A percentile compares a stretch with the other conserved stretches of the same genome.
phyloP scores from a whole-genome alignment of 805 yeast species.

The Nakazawaea ambrosiae region DNA sequence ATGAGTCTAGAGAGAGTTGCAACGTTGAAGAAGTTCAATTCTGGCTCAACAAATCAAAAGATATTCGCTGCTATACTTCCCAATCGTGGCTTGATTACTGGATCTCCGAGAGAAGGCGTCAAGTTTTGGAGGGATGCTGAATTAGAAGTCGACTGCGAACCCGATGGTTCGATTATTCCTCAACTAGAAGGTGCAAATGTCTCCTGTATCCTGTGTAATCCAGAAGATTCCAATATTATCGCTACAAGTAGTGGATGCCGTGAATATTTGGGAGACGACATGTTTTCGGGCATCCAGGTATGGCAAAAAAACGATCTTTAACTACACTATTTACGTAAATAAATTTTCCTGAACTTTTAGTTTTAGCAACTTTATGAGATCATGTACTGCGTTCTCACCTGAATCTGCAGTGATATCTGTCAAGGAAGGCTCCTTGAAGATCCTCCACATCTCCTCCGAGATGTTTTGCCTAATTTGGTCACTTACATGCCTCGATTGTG shows the following conservation, averaged over 20 bases:
- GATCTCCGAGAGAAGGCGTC: too few species aligned
- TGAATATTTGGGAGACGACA: too few species aligned
- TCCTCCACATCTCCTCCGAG: neutral
- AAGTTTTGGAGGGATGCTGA: conserved; percentile 11
- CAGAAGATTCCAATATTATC: too few species aligned
- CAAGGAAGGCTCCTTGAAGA: conserved; percentile 6
- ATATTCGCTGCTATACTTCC: conserved; percentile 14
- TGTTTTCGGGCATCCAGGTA: too few species aligned
- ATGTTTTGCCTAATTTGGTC: neutral
- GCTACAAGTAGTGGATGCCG: too few species aligned
- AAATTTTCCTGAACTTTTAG: conserved; percentile 7
- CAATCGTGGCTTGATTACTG: too few species aligned
- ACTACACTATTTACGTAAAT: too few species aligned
- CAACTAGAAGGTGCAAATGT: neutral
- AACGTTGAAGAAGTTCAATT: conserved; percentile 8
- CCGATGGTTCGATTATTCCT: neutral
- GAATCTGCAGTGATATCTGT: neutral
- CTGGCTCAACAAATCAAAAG: conserved; percentile 14
- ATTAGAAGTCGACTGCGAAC: conserved; percentile 11
- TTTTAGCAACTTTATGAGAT: conserved; percentile 6
- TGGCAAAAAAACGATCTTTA: too few species aligned
- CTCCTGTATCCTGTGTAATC: too few species aligned
- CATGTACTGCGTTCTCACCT: conserved; percentile 1
- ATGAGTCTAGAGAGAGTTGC: conserved; percentile 17
- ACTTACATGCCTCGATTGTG: conserved; percentile 13